Conservation (phyloP, 202 grass and related monocot species). For the Panicum virgatum region DNA sequence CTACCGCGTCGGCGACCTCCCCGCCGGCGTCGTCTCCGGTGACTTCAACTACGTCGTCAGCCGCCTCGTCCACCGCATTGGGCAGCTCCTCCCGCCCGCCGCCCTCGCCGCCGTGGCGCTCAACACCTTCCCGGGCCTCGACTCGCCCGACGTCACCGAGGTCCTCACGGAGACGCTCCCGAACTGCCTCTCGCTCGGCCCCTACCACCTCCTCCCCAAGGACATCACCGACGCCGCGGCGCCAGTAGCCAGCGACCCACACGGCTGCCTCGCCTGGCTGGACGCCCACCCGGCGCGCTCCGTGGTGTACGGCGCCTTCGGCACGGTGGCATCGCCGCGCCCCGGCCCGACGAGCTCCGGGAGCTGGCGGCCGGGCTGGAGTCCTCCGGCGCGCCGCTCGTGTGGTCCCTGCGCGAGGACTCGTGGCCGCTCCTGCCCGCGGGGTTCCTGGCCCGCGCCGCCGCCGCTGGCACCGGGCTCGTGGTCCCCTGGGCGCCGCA, state of each 20-base stretch:
- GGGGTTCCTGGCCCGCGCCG: constrained; percentile 49
- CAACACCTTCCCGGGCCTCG: constrained; percentile 62
- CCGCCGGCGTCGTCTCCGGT: constrained; percentile 57
- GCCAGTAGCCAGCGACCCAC: neutral
- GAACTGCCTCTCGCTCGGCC: constrained; percentile 44
- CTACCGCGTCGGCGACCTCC: constrained; percentile 66
- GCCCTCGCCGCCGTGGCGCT: constrained; percentile 45
- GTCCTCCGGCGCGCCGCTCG: constrained; percentile 41
- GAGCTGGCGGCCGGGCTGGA: constrained; percentile 53
- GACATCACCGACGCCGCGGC: neutral
- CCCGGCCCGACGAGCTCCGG: constrained; percentile 53
- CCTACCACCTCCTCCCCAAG: constrained; percentile 64
- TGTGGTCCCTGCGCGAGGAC: constrained; percentile 70
- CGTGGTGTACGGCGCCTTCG: constrained; percentile 71
- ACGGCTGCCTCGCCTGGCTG: constrained; percentile 71
- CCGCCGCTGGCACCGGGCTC: constrained; percentile 16
- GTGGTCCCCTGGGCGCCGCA: constrained; percentile 74
- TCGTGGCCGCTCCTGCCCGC: constrained; percentile 50
- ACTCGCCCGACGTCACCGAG: constrained; percentile 8
- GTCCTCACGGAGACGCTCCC: constrained; percentile 34
- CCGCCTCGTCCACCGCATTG: constrained; percentile 53
- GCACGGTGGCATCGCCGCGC: constrained; percentile 40
- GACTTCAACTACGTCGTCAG: constrained; percentile 52
- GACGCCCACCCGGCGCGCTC: constrained; percentile 30
- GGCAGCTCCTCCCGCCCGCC: constrained; percentile 18